Base-by-base conservation (phyloP, 495 filamentous ascomycete species). In the Amniculicola lignicola region DNA sequence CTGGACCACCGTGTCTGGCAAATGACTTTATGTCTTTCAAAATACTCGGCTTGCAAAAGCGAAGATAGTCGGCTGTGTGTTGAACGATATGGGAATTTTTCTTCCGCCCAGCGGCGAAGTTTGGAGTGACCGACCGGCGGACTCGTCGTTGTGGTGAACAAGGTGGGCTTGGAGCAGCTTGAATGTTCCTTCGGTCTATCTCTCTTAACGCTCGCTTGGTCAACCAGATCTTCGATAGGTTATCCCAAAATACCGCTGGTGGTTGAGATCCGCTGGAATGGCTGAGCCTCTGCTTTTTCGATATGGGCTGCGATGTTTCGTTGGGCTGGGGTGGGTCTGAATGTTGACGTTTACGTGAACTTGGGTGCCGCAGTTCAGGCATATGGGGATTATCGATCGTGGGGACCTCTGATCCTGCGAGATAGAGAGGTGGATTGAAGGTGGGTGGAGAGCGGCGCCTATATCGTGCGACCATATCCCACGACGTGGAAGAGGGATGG, bases 181-280 rank as follows among this genome's bases (percentile, higher is more conserved):
- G 36, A 53, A 11, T 51, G 46, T 67, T 67, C 42, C 65, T 67
- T 56, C 59, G 52, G 27, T 65, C 48, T 21, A 67, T 42, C 58
- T 67, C 64, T 62, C 52, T 58, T 43, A 67, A 45, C n/a, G 64
- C 64, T 37, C 41, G 9, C 53, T 54, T 64, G 58, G 64, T 67
- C 45, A 67, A 53, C 64, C 63, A 67, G 58, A 65, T 45, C 51
- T 65, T 59, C 19, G 58, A 67, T 56, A 67, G 41, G 54, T 62
- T 62, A 29, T 67, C 63, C 63, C 58, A 65, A 65, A 62, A 65
- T 56, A 27, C 64, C 6, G 47, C 11, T 42, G 57, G 62, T 53
- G 64, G 40, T 60, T 47, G 28, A 53, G 15, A 54, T 21, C 40
- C 46, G 43, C 29, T 55, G 31, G 36, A 18, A 55, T 42, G 60